Base-by-base conservation (phyloP, 192 early-diverging fungal genomes). In the Mortierella hygrophila region DNA sequence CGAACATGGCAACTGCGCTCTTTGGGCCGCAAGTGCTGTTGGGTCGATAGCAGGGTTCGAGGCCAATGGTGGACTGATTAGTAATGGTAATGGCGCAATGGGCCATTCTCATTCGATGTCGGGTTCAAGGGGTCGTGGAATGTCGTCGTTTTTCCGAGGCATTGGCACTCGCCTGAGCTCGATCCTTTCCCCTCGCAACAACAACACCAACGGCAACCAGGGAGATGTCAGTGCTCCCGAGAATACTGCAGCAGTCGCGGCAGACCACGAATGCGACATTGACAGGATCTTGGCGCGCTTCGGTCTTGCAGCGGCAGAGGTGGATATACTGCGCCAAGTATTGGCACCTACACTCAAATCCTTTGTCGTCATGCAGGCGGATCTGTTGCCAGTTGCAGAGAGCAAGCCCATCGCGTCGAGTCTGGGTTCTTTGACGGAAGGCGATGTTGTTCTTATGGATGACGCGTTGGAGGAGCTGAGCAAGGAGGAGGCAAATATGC, bases 1-100 rank as follows among this genome's bases (percentile, higher is more conserved):
- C 37, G 44, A 32, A 9, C 52, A 65, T 52, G 84, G 84, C 7
- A 55, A 79, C n/a, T 85, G 82, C 47, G 73, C 78, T 46, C 32
- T 85, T 10, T 85, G 82, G 82, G 74, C 78, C 4, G 38, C 70
- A 15, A 77, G 70, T 32, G 20, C 72, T 15, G 38, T 72, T 21
- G 75, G 46, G 9, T 82, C 81, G 6, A n/a, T 20, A 11, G 44
- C 26, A 29, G 60, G 60, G 13, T 32, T 52, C 21, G 21, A 38
- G 10, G 23, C 44, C 11, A 46, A 70, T 70, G 44, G 37, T 23
- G 44, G 63, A 3, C 4, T 4, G 21, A 26, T 49, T 20, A 20
- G 41, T 44, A 37, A 7, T 26, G 57, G 21, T n/a, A 21, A 20
- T 41, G 38, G 41, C 21, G 41, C 38, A 42, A 37, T 21, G 4